phyloP scores from a whole-genome alignment of 495 filamentous ascomycete species.

The Aspergillus biplanus region DNA sequence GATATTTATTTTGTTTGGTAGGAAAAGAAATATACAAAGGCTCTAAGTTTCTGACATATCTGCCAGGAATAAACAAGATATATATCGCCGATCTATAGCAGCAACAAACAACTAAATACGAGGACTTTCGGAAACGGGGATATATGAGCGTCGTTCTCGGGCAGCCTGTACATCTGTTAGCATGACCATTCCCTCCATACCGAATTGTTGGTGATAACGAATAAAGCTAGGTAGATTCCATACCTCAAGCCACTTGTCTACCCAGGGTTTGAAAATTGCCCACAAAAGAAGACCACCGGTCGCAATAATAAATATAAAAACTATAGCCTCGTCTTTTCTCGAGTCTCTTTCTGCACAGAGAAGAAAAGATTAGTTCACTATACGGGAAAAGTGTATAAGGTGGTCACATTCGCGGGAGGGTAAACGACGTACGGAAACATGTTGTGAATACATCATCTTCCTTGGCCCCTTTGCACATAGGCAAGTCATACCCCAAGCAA shows the following conservation, averaged over 20 bases:
- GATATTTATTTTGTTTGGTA: too few relatives aligned
- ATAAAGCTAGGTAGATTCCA: constrained; percentile 20
- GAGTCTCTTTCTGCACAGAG: constrained; percentile 74
- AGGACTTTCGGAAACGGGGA: constrained; percentile 41
- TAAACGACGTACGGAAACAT: constrained; percentile 73
- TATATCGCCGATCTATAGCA: neutral
- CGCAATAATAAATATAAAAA: constrained; percentile 87
- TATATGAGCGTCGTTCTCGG: constrained; percentile 49
- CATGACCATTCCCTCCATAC: neutral
- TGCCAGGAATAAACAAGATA: neutral
- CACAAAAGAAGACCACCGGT: constrained; percentile 82
- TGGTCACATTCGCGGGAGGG: neutral
- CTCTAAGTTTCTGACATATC: too few relatives aligned
- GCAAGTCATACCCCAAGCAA: constrained; percentile 81
- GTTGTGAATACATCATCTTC: constrained; percentile 86
- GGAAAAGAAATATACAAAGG: too few relatives aligned
- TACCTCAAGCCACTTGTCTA: constrained; percentile 61
- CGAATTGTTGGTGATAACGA: neutral
- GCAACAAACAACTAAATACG: constrained; percentile 15
- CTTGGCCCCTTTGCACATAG: constrained; percentile 82
- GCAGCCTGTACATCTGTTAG: constrained; percentile 38
- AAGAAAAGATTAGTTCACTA: constrained; percentile 16
- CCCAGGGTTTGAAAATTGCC: constrained; percentile 72
- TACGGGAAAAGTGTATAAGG: constrained; percentile 1
- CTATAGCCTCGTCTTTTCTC: constrained; percentile 85